These are phyloP conservation scores for Tetrahymena malaccensis DNA, from an alignment of 73 alveolate genomes.

Conservation along the genomic window DNA sequence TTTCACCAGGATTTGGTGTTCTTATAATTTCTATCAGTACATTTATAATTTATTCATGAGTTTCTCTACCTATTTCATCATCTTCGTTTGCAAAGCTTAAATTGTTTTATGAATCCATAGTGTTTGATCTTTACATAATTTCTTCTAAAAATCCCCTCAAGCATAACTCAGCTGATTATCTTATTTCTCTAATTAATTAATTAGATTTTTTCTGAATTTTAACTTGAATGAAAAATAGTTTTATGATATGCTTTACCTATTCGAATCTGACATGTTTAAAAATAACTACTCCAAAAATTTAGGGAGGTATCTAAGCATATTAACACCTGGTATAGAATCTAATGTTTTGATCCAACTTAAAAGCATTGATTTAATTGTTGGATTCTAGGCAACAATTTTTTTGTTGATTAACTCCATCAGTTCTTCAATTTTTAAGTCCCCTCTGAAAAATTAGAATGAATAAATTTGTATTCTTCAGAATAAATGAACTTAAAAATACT, in stretches of 20 bases:
- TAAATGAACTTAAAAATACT: background rate
- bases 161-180: background rate
- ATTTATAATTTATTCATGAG: background rate
- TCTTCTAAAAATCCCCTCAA: background rate
- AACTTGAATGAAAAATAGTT: background rate
- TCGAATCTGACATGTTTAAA: background rate
- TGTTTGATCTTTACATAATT: background rate
- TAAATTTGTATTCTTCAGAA: background rate
- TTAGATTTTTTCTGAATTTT: background rate
- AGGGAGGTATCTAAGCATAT: background rate
- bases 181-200: background rate
- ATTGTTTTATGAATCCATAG: background rate
- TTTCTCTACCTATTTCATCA: background rate
- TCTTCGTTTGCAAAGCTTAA: background rate
- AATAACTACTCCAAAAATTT: background rate
- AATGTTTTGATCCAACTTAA: background rate
- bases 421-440: background rate
- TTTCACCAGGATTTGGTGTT: background rate
- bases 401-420: background rate
- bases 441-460: background rate
- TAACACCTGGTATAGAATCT: background rate
- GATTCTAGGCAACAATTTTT: background rate
- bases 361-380: background rate
- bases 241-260: background rate
- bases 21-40: background rate